These are phyloP conservation scores for Limnomonas spitsbergensis DNA, from an alignment of 139 green algal species.

Conservation along the genomic window DNA sequence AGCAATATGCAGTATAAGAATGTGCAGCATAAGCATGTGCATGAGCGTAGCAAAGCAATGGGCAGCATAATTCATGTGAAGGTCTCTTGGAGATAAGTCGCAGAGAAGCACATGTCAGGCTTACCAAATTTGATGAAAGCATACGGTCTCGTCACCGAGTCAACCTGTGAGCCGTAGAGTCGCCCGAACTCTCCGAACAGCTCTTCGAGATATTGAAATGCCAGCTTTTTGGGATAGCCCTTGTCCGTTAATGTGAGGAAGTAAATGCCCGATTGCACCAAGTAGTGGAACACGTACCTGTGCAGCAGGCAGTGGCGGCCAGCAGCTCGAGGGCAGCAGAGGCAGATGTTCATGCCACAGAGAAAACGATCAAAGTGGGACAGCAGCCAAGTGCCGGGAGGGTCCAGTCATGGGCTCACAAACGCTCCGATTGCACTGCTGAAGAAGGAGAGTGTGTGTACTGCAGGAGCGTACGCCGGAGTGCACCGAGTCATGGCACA, in stretches of 20 bases:
- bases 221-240: conserved; percentile 92
- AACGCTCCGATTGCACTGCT: no score
- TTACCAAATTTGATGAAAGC: conserved; percentile 99
- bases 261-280: conserved; percentile 81
- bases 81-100: no score
- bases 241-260: conserved; percentile 92
- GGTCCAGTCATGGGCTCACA: no score
- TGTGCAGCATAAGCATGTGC: not conserved
- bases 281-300: conserved; percentile 80
- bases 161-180: conserved; percentile 84
- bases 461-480: no score
- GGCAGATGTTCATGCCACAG: conserved; percentile 11
- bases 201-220: conserved; percentile 98
- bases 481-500: no score
- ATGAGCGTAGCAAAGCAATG: no score
- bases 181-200: conserved; percentile 87
- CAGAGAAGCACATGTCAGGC: no score
- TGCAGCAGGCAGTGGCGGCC: conserved; percentile 32
- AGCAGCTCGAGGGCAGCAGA: conserved; percentile 1
- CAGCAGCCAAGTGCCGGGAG: not conserved
- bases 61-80: not conserved
- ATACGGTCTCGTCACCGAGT: conserved; percentile 88
- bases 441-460: no score
- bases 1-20: conserved; percentile 4
- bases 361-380: conserved; percentile 19